Percentiles rank a stretch among this genome's conserved stretches.
phyloP scores from a whole-genome alignment of 306 rosid species.

The peach (Prunus persica) region DNA sequence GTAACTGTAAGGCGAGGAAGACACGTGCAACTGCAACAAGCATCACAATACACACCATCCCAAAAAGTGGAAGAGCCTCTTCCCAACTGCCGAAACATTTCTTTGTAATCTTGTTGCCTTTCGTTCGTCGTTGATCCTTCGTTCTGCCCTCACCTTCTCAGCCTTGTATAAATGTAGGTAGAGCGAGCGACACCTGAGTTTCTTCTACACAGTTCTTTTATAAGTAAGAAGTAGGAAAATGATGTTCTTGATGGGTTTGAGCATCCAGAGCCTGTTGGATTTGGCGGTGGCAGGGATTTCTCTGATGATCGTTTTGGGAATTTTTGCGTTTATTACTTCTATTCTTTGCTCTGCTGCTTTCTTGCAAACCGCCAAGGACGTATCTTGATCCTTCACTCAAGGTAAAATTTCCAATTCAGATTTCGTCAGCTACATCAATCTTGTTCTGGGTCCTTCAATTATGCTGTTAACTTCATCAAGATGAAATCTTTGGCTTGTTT shows the following conservation, averaged over 20 bases:
- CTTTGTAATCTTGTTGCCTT: neutral
- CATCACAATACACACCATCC: neutral
- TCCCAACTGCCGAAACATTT: neutral
- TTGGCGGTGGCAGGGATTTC: constrained; percentile 69
- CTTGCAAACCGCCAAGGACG: constrained; percentile 49
- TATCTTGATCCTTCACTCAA: constrained; percentile 29
- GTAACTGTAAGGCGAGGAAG: neutral
- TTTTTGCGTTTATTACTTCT: constrained; percentile 61
- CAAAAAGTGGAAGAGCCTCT: neutral
- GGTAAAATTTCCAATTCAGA: constrained; percentile 4
- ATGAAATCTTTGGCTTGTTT: neutral
- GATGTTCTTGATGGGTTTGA: constrained; percentile 37
- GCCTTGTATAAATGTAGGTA: neutral
- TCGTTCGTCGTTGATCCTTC: neutral
- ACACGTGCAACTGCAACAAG: neutral
- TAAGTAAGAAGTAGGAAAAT: neutral
- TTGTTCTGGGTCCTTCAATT: neutral
- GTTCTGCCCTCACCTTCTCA: neutral
- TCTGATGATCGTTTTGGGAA: constrained; percentile 45
- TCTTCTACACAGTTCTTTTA: neutral
- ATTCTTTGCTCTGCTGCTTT: constrained; percentile 72
- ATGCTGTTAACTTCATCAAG: neutral
- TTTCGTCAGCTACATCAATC: neutral
- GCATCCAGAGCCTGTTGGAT: constrained; percentile 60
- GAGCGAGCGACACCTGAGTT: neutral